These are phyloP conservation scores for Dactylellina sp. DNA, from an alignment of 2,329 filamentous ascomycete species.

Conservation along the genomic window DNA sequence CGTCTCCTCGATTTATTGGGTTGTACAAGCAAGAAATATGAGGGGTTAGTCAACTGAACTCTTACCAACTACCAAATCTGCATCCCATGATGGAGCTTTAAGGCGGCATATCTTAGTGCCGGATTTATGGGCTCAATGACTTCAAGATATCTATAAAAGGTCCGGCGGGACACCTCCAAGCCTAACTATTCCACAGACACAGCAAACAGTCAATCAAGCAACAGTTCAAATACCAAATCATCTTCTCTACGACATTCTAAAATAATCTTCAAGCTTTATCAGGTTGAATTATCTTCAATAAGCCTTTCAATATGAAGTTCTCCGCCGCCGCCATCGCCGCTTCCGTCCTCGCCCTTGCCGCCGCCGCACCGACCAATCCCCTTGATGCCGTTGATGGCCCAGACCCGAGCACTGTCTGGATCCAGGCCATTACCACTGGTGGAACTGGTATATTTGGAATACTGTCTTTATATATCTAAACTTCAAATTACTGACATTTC, in stretches of 20 bases:
- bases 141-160: conserved; percentile 51
- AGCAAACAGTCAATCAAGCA: conserved; percentile 30
- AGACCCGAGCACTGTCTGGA: conserved; percentile 63
- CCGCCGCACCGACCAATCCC: conserved; percentile 51
- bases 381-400: conserved; percentile 58
- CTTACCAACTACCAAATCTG: conserved; percentile 48
- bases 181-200: conserved; percentile 42
- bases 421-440: conserved; percentile 66
- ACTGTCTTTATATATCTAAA: background rate
- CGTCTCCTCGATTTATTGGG: conserved; percentile 23
- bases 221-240: conserved; percentile 16
- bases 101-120: conserved; percentile 7
- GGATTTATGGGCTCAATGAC: background rate
- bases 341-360: conserved; percentile 57
- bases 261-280: conserved; percentile 4
- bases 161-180: conserved; percentile 33
- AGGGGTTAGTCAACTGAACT: conserved; percentile 22
- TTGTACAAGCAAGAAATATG: conserved; percentile 13
- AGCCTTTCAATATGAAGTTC: conserved; percentile 57
- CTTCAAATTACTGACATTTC: conserved; percentile 7
- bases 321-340: conserved; percentile 58
- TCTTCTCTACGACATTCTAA: background rate
- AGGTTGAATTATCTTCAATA: conserved; percentile 11
- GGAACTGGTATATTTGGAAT: conserved; percentile 60
- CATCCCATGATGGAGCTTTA: conserved; percentile 29